Percentiles rank a stretch among this genome's conserved stretches.
Evolutionary conservation across 2,329 filamentous ascomycete genomes (phyloP).

Genomic region (Seiridium cupressi): DNA sequence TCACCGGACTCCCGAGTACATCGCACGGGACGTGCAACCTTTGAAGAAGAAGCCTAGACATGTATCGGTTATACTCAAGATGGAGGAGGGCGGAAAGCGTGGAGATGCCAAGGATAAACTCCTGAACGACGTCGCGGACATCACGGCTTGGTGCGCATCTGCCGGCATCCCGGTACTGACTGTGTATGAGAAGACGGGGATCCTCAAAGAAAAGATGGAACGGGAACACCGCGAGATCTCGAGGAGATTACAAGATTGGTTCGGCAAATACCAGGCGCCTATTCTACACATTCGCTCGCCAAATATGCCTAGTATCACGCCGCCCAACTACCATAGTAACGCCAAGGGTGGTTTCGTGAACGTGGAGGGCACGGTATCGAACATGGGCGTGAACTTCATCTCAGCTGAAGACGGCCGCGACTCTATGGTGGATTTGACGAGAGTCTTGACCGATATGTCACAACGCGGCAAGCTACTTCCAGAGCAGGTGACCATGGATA

Average conservation of each 20-base stretch:
- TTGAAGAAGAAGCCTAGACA: slow-evolving; percentile 78
- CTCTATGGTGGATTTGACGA: slow-evolving; percentile 92
- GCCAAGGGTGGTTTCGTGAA: background rate
- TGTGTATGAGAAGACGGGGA: slow-evolving; percentile 86
- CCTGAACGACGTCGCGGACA: slow-evolving; percentile 86
- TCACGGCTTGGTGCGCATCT: slow-evolving; percentile 90
- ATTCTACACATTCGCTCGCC: slow-evolving; percentile 56
- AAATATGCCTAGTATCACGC: slow-evolving; percentile 26
- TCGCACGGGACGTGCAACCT: slow-evolving; percentile 78
- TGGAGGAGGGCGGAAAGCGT: slow-evolving; percentile 67
- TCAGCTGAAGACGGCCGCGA: slow-evolving; percentile 87
- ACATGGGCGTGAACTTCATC: slow-evolving; percentile 69
- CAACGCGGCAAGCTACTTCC: slow-evolving; percentile 81
- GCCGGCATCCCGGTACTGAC: slow-evolving; percentile 85
- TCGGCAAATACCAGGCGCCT: slow-evolving; percentile 69
- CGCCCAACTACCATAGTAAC: slow-evolving; percentile 16
- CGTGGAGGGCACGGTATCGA: slow-evolving; percentile 22
- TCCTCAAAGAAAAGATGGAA: slow-evolving; percentile 87
- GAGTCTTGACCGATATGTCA: slow-evolving; percentile 92
- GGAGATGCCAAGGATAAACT: slow-evolving; percentile 77
- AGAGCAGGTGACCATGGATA: slow-evolving; percentile 77
- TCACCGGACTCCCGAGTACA: slow-evolving; percentile 90
- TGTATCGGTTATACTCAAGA: slow-evolving; percentile 79
- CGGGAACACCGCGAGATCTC: slow-evolving; percentile 77
- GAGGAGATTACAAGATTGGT: slow-evolving; percentile 82